Percentiles rank a stretch among this genome's conserved stretches.
phyloP scores from a whole-genome alignment of 345 rosid genomes.

The Salix koriyanagi region DNA sequence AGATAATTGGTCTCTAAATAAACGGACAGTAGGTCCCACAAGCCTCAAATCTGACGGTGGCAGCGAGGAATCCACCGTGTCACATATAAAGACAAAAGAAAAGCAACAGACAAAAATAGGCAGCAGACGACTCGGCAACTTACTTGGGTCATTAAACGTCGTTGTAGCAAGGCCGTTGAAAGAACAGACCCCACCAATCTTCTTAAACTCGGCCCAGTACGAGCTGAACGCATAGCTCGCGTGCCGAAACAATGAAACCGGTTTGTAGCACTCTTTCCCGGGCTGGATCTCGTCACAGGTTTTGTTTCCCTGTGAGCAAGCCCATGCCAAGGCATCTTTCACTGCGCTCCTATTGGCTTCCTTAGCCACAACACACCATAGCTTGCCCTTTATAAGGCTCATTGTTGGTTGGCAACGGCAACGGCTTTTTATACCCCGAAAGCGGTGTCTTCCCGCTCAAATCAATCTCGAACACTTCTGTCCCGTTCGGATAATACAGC shows the following conservation, averaged over 20 bases:
- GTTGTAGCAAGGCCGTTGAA: conserved; percentile 73
- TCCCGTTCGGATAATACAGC: conserved; percentile 61
- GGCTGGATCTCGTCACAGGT: conserved; percentile 66
- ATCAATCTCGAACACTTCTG: conserved; percentile 55
- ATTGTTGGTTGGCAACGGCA: conserved; percentile 69
- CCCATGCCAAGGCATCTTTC: conserved; percentile 61
- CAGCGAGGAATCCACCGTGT: too few relatives aligned
- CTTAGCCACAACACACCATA: conserved; percentile 77
- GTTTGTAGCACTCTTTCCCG: conserved; percentile 52
- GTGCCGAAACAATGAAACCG: conserved; percentile 49
- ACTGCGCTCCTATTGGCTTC: conserved; percentile 55
- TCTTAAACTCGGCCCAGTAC: conserved; percentile 71
- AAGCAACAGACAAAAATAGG: too few relatives aligned
- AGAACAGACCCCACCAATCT: conserved; percentile 59
- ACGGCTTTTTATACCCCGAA: conserved; percentile 32
- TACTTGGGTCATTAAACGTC: conserved; percentile 76
- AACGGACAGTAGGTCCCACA: too few relatives aligned
- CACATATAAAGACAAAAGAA: too few relatives aligned
- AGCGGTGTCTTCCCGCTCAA: conserved; percentile 54
- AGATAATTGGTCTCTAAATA: too few relatives aligned
- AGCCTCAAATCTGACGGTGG: too few relatives aligned
- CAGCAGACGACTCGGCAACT: conserved; percentile 16
- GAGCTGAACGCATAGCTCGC: conserved; percentile 83
- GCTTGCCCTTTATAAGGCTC: conserved; percentile 69
- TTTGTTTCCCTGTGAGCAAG: conserved; percentile 88